Percentiles rank a stretch among this genome's conserved stretches.
Conservation (phyloP, 345 rosid genomes). For the Rhodamnia rubescens region DNA sequence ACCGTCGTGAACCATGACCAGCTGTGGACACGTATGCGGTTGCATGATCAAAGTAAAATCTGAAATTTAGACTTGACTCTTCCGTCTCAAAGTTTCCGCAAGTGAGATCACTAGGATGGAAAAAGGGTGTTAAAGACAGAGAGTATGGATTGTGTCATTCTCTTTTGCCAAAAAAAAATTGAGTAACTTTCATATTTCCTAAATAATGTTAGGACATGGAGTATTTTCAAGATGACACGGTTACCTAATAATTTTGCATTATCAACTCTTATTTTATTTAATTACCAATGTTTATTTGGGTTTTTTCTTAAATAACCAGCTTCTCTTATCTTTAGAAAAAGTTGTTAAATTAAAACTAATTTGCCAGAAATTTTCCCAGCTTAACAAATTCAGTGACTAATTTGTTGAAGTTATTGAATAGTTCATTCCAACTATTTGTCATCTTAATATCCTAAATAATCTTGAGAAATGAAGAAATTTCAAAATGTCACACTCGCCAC, state of each 20-base stretch:
- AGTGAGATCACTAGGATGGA: background rate
- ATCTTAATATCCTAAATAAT: background rate
- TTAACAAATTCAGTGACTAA: background rate
- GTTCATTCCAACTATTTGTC: too few relatives aligned
- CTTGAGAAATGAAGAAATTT: background rate
- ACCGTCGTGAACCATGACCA: background rate
- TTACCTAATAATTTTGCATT: background rate
- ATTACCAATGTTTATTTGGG: background rate
- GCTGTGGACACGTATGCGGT: background rate
- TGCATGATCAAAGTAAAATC: background rate
- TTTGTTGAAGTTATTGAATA: too few relatives aligned
- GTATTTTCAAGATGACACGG: background rate
- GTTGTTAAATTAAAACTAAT: background rate
- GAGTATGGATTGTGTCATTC: background rate
- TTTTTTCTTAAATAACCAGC: background rate
- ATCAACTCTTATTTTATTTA: background rate
- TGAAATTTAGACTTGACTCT: background rate
- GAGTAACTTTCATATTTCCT: background rate
- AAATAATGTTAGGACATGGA: background rate
- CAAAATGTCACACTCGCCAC: background rate
- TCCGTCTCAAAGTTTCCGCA: background rate
- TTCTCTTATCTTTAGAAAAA: background rate
- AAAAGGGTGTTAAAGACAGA: background rate
- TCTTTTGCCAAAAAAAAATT: background rate
- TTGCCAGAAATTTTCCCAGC: background rate